Evolutionary conservation across 768 basidiomycete genomes (phyloP).

Genomic region (Paxillus involutus): DNA sequence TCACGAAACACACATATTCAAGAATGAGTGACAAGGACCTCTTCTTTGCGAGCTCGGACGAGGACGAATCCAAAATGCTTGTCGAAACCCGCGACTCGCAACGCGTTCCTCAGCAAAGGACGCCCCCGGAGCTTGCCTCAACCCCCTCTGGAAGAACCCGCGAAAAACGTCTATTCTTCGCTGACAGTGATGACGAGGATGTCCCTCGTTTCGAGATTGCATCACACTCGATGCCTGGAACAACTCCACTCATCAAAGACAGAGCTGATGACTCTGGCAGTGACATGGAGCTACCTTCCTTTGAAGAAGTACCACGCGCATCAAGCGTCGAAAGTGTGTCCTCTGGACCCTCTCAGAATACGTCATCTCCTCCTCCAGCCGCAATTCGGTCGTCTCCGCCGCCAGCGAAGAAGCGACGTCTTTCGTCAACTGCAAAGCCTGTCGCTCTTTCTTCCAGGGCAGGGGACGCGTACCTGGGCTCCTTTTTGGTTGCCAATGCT

Average conservation of each 20-base stretch:
- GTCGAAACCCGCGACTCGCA: constrained; percentile 6
- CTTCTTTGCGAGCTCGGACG: constrained; percentile 65
- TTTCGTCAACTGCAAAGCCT: constrained; percentile 31
- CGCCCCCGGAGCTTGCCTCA: neutral
- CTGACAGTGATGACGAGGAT: constrained; percentile 47
- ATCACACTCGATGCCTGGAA: neutral
- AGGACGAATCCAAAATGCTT: constrained; percentile 29
- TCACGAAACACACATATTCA: neutral
- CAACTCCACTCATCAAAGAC: constrained; percentile 34
- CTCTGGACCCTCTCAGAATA: constrained; percentile 25
- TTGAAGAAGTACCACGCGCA: constrained; percentile 35
- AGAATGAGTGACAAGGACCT: constrained; percentile 26
- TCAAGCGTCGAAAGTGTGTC: constrained; percentile 42
- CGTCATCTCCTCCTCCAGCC: constrained; percentile 28
- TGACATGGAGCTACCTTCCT: constrained; percentile 35
- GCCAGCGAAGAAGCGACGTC: constrained; percentile 54
- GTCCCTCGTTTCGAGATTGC: constrained; percentile 13
- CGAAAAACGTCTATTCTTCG: constrained; percentile 39
- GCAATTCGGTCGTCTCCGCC: constrained; percentile 21
- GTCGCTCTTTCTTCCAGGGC: constrained; percentile 10
- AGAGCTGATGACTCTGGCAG: constrained; percentile 29
- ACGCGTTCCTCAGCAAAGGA: neutral
- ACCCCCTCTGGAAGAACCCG: constrained; percentile 12
- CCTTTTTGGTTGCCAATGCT: constrained; percentile 67
- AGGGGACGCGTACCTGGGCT: constrained; percentile 57